phyloP scores from a whole-genome alignment of 2,329 filamentous ascomycete genomes.

The Plectosphaerella plurivora region DNA sequence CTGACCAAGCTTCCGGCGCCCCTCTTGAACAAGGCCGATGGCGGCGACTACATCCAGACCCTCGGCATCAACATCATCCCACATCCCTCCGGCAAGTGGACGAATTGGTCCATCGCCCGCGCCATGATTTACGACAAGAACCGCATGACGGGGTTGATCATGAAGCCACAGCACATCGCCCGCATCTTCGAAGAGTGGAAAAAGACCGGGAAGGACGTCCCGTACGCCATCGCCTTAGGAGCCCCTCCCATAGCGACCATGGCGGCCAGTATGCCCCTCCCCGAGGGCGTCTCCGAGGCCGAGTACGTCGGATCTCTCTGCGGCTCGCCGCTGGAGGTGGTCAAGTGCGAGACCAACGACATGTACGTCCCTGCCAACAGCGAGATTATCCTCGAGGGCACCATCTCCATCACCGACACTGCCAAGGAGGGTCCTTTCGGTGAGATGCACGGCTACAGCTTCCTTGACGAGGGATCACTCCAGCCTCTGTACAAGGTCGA shows the following conservation, averaged over 20 bases:
- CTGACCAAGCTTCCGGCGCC: slow-evolving; percentile 36
- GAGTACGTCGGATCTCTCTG: slow-evolving; percentile 43
- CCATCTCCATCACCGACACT: slow-evolving; percentile 33
- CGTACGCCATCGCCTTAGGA: slow-evolving; percentile 42
- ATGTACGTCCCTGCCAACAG: slow-evolving; percentile 42
- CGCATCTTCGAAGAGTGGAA: slow-evolving; percentile 42
- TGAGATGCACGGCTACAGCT: slow-evolving; percentile 11
- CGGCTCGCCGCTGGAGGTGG: slow-evolving; percentile 38
- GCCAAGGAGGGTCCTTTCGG: slow-evolving; percentile 43
- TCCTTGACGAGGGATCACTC: neutral
- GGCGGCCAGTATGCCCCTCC: slow-evolving; percentile 43
- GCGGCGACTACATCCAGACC: slow-evolving; percentile 46
- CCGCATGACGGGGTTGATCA: slow-evolving; percentile 34
- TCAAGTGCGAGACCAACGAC: slow-evolving; percentile 48
- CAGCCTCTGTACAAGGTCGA: slow-evolving; percentile 38
- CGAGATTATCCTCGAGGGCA: slow-evolving; percentile 49
- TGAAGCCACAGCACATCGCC: slow-evolving; percentile 40
- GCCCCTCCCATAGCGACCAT: slow-evolving; percentile 45
- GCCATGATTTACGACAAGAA: slow-evolving; percentile 42
- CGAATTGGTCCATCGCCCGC: slow-evolving; percentile 39
- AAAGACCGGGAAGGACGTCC: slow-evolving; percentile 33
- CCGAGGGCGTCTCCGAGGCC: slow-evolving; percentile 41
- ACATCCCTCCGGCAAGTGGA: slow-evolving; percentile 33
- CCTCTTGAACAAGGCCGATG: slow-evolving; percentile 36
- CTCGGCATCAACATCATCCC: slow-evolving; percentile 44